These are phyloP conservation scores for Ogataea degrootiae DNA, from an alignment of 805 yeast species.

Conservation along the genomic window DNA sequence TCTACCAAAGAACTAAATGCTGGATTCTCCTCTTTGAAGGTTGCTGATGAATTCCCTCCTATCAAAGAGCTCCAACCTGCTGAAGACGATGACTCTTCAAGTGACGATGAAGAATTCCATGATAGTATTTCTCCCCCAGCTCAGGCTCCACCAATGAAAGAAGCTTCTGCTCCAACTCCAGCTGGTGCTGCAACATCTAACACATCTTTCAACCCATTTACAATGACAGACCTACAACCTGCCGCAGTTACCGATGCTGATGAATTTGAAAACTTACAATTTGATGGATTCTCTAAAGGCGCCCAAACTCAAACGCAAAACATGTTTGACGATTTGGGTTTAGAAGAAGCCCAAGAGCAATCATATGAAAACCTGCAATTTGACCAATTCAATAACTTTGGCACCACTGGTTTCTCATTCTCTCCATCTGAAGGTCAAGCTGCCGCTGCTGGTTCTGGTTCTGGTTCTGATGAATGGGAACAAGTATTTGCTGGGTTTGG, in stretches of 20 bases:
- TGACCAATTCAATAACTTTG: conserved; percentile 31
- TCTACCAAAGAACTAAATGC: not conserved
- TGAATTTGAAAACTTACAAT: conserved; percentile 13
- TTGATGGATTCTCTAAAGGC: not conserved
- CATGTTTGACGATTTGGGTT: conserved; percentile 33
- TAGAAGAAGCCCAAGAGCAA: conserved; percentile 30
- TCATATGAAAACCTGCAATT: conserved; percentile 29
- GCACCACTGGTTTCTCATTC: conserved; percentile 25
- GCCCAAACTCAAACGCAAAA: conserved; percentile 6
- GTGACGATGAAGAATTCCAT: conserved; percentile 36
- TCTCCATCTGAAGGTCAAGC: conserved; percentile 8
- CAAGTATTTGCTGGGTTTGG: conserved; percentile 89
- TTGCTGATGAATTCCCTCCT: conserved; percentile 56
- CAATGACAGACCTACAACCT: conserved; percentile 14
- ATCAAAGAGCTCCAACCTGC: conserved; percentile 50
- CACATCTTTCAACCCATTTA: conserved; percentile 22
- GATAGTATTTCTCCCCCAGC: conserved; percentile 24
- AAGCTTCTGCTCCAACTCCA: conserved; percentile 1
- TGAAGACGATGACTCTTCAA: conserved; percentile 46
- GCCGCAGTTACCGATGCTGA: conserved; percentile 15
- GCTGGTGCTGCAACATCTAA: conserved; percentile 8
- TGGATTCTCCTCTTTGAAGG: conserved; percentile 3
- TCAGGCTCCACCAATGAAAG: not conserved
- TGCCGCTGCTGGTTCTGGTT: conserved; percentile 17
- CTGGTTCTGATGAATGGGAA: conserved; percentile 80